Conservation (phyloP, 306 rosid species). For the Vachellia pachyceras region DNA sequence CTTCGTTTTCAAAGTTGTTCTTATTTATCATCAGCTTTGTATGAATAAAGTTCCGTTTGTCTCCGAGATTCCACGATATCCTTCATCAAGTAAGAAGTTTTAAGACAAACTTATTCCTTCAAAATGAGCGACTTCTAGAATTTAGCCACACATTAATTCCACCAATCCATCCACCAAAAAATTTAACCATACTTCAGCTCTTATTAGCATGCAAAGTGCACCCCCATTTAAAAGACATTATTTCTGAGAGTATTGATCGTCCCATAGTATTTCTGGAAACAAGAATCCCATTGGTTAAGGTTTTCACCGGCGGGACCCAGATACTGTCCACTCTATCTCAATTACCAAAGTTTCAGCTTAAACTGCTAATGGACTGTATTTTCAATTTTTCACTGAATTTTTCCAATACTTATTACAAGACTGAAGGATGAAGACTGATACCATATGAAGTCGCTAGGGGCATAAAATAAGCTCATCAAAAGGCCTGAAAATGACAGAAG, state of each 20-base stretch:
- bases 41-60: no score
- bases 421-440: slow-evolving; percentile 32
- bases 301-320: background rate
- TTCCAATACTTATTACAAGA: slow-evolving; percentile 24
- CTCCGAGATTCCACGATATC: no score
- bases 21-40: no score
- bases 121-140: no score
- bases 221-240: background rate
- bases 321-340: slow-evolving; percentile 4
- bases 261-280: background rate
- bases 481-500: slow-evolving; percentile 43
- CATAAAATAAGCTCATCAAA: slow-evolving; percentile 37
- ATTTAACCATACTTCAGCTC: no score
- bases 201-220: background rate
- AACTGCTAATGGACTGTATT: background rate
- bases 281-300: background rate
- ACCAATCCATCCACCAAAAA: no score
- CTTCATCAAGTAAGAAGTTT: no score
- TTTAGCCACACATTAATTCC: no score
- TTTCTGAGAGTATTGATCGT: background rate
- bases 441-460: slow-evolving; percentile 25
- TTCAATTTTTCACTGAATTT: background rate
- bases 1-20: no score
- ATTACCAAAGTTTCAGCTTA: slow-evolving; percentile 8
- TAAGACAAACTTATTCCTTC: no score